A percentile compares a stretch with the other conserved stretches of the same genome.
Conservation (phyloP, 805 yeast genomes). For the Teunomyces gatunensis region DNA sequence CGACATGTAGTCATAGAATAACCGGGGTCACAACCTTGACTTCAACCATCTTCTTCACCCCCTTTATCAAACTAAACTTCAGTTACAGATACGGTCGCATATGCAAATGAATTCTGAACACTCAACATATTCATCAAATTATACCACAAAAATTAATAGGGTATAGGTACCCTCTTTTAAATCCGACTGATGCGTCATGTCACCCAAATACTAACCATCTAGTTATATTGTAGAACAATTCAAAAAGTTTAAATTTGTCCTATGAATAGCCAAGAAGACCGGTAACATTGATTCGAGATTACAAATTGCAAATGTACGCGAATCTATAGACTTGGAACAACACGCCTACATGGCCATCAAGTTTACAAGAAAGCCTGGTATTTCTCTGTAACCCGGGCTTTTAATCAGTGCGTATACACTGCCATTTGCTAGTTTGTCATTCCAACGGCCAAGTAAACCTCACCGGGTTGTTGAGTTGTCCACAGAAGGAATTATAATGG, state of each 20-base stretch:
- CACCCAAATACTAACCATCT: not conserved
- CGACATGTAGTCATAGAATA: not conserved
- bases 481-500: not conserved
- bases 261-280: not conserved
- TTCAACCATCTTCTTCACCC: not conserved
- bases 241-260: not conserved
- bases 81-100: not conserved
- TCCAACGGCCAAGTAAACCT: not conserved
- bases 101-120: not conserved
- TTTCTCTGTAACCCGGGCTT: slow-evolving; percentile 1
- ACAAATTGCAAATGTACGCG: slow-evolving; percentile 1
- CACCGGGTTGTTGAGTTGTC: not conserved
- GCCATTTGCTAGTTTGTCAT: not conserved
- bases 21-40: not conserved
- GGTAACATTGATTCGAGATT: not conserved
- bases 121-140: not conserved
- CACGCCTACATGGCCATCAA: not conserved
- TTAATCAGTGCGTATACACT: not conserved
- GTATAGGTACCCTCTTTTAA: not conserved
- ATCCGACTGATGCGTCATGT: not conserved
- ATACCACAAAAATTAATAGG: not conserved
- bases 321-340: not conserved
- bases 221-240: not conserved
- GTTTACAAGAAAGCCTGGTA: not conserved
- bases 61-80: not conserved